Percentiles rank a stretch among this genome's conserved stretches.
These are phyloP conservation scores for Lecanicillium sp. DNA, from an alignment of 2,329 filamentous ascomycete species.

Conservation along the genomic window DNA sequence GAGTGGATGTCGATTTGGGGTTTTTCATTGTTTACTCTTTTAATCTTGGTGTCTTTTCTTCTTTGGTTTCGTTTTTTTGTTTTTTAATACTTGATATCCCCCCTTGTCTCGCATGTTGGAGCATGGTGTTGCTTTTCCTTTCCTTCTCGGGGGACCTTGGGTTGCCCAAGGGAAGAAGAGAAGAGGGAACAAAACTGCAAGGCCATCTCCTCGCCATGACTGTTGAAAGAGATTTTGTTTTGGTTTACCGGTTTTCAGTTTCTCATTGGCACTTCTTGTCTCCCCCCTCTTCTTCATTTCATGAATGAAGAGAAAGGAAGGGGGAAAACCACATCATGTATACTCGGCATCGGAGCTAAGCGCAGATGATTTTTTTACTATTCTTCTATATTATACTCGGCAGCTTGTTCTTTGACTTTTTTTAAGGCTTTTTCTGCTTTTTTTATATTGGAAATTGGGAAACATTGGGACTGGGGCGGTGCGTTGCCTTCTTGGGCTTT, in stretches of 20 bases:
- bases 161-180: too few relatives aligned
- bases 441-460: slow-evolving; percentile 2
- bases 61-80: slow-evolving; percentile 8
- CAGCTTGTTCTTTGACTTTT: too few relatives aligned
- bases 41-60: slow-evolving; percentile 6
- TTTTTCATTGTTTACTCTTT: not conserved
- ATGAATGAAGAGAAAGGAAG: too few relatives aligned
- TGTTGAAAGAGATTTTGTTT: too few relatives aligned
- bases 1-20: slow-evolving; percentile 12
- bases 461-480: not conserved
- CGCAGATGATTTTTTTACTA: not conserved
- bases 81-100: slow-evolving; percentile 19
- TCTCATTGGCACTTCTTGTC: too few relatives aligned
- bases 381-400: too few relatives aligned
- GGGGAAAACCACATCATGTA: too few relatives aligned
- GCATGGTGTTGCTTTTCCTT: not conserved
- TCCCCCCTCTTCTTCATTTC: too few relatives aligned
- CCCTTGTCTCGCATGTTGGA: slow-evolving; percentile 2
- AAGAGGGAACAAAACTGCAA: too few relatives aligned
- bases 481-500: not conserved
- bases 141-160: not conserved
- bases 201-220: too few relatives aligned
- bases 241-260: too few relatives aligned
- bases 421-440: not conserved
- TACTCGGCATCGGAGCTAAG: not conserved